Evolutionary conservation across 768 basidiomycete species (phyloP), one percentile per base, ranked within the genome.

Genomic region (Lentinula edodes): DNA sequence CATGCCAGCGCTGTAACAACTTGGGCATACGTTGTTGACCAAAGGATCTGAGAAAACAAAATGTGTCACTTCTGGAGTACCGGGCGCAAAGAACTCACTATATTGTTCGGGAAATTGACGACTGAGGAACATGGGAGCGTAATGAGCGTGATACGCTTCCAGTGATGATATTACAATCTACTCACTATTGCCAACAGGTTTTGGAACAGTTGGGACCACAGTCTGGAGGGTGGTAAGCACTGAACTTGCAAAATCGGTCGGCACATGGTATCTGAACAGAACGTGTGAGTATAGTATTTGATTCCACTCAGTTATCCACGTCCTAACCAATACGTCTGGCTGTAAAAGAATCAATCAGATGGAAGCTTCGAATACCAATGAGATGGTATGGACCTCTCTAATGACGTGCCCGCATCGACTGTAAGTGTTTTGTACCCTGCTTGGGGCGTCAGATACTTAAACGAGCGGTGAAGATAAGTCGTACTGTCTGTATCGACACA

Each of bases 161-260:
- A 15, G 15, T 45, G 43, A 45, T 48, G 46, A 48, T 48, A 18
- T 8, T 13, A 52, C 41, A 52, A 61, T 54, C 57, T 55, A 72
- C 88, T 75, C 71, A 91, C 89, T 88, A 88, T 73, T 89, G 88
- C 89, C 89, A 90, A 69, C 89, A 90, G 28, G 84, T 85, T 28
- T 69, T 75, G 35, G 69, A 75, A 73, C 89, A 91, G 34, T 77
- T 72, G 28, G 85, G 81, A 5, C 80, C 79, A 67, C 89, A 91
- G 61, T 83, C 75, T 32, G 57, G 65, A 35, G 86, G 86, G 72
- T 91, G 89, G 16, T 72, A 72, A 9, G 80, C 74, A 66, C 89
- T 90, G 76, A 91, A 91, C 71, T 80, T 89, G 82, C 89, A 91
- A 68, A 71, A 77, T 38, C 75, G 76, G 69, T 86, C 78, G 55